These are phyloP conservation scores for Ophiostoma fasciatum DNA, from an alignment of 2,329 filamentous ascomycete species.

Conservation along the genomic window DNA sequence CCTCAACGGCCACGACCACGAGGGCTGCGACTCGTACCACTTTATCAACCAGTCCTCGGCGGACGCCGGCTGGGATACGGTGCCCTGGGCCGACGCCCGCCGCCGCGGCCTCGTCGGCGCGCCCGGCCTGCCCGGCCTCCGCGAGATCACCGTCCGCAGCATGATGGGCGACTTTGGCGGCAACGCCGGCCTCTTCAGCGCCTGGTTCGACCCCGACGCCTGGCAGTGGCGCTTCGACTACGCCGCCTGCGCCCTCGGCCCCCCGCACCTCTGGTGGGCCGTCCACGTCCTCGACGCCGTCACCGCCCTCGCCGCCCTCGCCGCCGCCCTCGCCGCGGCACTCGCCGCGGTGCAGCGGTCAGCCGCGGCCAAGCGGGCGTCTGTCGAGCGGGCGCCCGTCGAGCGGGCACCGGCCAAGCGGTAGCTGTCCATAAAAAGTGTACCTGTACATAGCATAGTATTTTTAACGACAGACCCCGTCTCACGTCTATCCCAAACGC, in stretches of 20 bases:
- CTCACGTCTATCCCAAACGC: no score
- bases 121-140: slow-evolving; percentile 44
- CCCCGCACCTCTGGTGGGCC: slow-evolving; percentile 89
- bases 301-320: slow-evolving; percentile 13
- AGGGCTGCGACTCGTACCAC: slow-evolving; percentile 83
- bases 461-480: no score
- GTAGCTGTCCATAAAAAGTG: no score
- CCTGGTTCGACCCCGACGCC: slow-evolving; percentile 66
- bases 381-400: no score
- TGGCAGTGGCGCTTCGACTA: slow-evolving; percentile 78
- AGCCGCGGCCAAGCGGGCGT: not conserved
- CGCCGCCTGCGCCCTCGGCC: slow-evolving; percentile 60
- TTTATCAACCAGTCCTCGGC: slow-evolving; percentile 48
- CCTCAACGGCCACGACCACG: slow-evolving; percentile 88
- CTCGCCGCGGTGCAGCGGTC: not conserved
- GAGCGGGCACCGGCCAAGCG: no score
- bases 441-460: no score
- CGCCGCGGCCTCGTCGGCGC: slow-evolving; percentile 25
- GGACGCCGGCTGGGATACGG: slow-evolving; percentile 35
- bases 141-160: slow-evolving; percentile 85
- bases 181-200: slow-evolving; percentile 73
- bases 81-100: slow-evolving; percentile 33
- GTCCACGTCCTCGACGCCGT: slow-evolving; percentile 57
- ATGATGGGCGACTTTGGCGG: slow-evolving; percentile 99
- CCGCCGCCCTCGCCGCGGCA: slow-evolving; percentile 14